Evolutionary conservation across 106 monocot species (phyloP).

Genomic region (Dendrobium nobile): DNA sequence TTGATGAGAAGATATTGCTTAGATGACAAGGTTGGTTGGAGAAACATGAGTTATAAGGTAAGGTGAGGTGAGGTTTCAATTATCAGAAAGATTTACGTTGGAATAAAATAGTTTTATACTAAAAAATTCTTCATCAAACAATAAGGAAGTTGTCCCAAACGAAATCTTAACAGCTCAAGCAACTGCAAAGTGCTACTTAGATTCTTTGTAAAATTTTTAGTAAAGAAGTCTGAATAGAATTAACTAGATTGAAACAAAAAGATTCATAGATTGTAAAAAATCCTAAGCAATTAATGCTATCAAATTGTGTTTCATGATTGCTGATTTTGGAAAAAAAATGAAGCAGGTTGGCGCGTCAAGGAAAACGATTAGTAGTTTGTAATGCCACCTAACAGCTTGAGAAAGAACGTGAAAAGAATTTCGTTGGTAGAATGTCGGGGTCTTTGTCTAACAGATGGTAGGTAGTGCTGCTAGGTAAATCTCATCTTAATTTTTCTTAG

Average conservation of each 20-base stretch:
- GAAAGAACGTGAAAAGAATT: neutral
- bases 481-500: neutral
- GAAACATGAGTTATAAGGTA: neutral
- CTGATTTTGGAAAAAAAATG: too few relatives aligned
- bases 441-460: neutral
- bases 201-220: too few relatives aligned
- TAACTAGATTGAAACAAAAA: neutral
- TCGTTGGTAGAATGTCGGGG: neutral
- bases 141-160: too few relatives aligned
- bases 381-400: neutral
- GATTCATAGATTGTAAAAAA: too few relatives aligned
- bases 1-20: neutral
- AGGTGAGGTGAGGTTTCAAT: neutral
- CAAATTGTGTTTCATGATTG: too few relatives aligned
- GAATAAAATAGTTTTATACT: too few relatives aligned
- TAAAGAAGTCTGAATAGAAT: neutral
- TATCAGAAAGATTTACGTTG: neutral
- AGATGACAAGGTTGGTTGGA: constrained; percentile 3
- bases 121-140: too few relatives aligned
- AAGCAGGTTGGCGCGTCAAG: neutral
- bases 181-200: too few relatives aligned
- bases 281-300: too few relatives aligned
- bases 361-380: neutral
- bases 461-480: neutral
- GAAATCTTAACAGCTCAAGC: too few relatives aligned